Percentiles rank a stretch among this genome's conserved stretches.
Evolutionary conservation across 768 basidiomycete species (phyloP).

Genomic region (Lactarius hatsudake): DNA sequence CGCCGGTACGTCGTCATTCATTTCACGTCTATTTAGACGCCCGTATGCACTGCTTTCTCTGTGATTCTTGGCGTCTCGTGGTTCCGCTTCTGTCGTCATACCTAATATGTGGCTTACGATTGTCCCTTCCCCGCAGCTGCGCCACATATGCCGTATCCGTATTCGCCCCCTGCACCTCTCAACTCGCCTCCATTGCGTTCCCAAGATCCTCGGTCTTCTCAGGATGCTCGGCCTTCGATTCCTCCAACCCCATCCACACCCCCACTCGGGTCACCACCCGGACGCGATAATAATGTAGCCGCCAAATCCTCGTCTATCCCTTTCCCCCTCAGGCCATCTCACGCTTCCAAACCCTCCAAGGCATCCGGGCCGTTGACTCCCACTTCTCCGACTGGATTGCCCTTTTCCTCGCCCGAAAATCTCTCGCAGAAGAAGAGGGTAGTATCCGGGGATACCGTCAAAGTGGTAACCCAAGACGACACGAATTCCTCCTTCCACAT

Average conservation of each 20-base stretch:
- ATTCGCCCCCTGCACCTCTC: not conserved
- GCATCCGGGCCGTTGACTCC: slow-evolving; percentile 32
- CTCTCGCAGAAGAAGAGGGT: slow-evolving; percentile 38
- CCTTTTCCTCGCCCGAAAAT: slow-evolving; percentile 59
- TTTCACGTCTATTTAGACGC: slow-evolving; percentile 15
- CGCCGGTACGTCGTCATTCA: slow-evolving; percentile 22
- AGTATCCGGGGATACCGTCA: slow-evolving; percentile 14
- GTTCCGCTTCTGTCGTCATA: slow-evolving; percentile 5
- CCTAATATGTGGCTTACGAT: slow-evolving; percentile 6
- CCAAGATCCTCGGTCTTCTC: not conserved
- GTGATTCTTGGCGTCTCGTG: slow-evolving; percentile 4
- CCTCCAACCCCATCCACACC: slow-evolving; percentile 23
- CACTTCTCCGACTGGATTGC: slow-evolving; percentile 17
- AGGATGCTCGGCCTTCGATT: slow-evolving; percentile 24
- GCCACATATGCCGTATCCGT: slow-evolving; percentile 20
- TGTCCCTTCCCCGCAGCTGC: slow-evolving; percentile 2
- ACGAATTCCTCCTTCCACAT: slow-evolving; percentile 5
- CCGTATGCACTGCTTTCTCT: not conserved
- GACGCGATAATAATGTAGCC: slow-evolving; percentile 3
- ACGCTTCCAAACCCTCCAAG: slow-evolving; percentile 24
- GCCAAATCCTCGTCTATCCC: slow-evolving; percentile 24
- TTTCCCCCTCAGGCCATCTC: slow-evolving; percentile 30
- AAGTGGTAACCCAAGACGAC: slow-evolving; percentile 20
- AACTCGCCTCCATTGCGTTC: slow-evolving; percentile 2
- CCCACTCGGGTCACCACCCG: not conserved